Percentiles rank a stretch among this genome's conserved stretches.
Evolutionary conservation across 2,329 filamentous ascomycete genomes (phyloP).

Genomic region (Aspergillus intermedius): DNA sequence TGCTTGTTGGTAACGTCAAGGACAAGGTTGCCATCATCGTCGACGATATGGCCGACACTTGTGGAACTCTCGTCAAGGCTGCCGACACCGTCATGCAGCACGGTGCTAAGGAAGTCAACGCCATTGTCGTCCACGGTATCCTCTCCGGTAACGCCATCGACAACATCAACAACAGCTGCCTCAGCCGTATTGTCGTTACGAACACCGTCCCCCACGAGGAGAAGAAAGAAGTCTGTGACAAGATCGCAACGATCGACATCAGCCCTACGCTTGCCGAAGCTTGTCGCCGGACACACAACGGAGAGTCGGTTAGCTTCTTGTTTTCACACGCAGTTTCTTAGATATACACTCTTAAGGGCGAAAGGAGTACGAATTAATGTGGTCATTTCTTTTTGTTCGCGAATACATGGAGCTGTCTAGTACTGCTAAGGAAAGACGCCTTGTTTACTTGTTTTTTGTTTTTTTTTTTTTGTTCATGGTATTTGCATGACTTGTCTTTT

Average conservation of each 20-base stretch:
- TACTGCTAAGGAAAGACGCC: constrained; percentile 1
- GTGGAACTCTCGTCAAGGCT: constrained; percentile 80
- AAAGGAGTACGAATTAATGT: not conserved
- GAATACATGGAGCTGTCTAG: constrained; percentile 1
- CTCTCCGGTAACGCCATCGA: constrained; percentile 83
- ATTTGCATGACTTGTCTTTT: constrained; percentile 10
- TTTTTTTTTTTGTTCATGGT: constrained; percentile 10
- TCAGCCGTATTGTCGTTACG: constrained; percentile 77
- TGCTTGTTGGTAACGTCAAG: constrained; percentile 87
- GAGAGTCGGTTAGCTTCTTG: constrained; percentile 47
- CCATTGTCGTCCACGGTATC: constrained; percentile 93
- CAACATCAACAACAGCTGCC: constrained; percentile 69
- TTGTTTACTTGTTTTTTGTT: not conserved
- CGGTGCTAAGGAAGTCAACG: constrained; percentile 80
- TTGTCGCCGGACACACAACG: constrained; percentile 46
- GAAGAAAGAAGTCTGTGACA: constrained; percentile 70
- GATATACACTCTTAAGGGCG: not conserved
- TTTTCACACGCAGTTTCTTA: constrained; percentile 44
- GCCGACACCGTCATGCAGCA: constrained; percentile 82
- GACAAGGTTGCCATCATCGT: constrained; percentile 93
- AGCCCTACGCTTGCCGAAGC: constrained; percentile 61
- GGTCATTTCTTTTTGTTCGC: not conserved
- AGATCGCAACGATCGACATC: constrained; percentile 86
- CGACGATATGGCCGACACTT: constrained; percentile 97
- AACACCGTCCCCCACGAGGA: constrained; percentile 79